Evolutionary conservation across 768 basidiomycete species (phyloP), one percentile per base, ranked within the genome.

Genomic region (Rhizopogon vesiculosus): DNA sequence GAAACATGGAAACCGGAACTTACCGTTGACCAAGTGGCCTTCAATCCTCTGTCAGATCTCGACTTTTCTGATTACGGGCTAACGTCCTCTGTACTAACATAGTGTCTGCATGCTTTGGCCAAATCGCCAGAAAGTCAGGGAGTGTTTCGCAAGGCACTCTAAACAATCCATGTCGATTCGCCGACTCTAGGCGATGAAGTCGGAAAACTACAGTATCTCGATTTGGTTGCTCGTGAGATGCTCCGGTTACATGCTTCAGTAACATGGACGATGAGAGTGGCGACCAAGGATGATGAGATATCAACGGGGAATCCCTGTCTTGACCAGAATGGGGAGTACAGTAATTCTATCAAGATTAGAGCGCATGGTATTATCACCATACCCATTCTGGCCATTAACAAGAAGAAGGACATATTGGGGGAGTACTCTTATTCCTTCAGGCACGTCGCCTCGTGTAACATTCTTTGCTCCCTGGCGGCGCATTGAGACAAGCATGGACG

Each of bases 31-130:
- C 0, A 62, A 86, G 87, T 89, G 53, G 78, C 77, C 49, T 86
- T 86, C 1, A 87, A 85, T 61, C 7, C 69, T 83, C 22, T 82
- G 76, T 60, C 86, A 86, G 59, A 85, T 86, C 57, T 78, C 80
- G 10, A 85, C 83, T 0, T 86, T 87, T 64, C 73, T 87, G 31
- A 75, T 80, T 13, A 82, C 83, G 5, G 86, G 86, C 10, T 80
- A 1, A 79, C 79, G 16, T 74, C 81, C 0, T 75, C 75, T 6
- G 80, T 83, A 3, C 70, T 87, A 15, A 76, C 82, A 7, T 89
- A 85, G 85, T 79, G 79, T 53, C 72, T 88, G 3, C 84, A 83
- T 64, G 76, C 79, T 42, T 77, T 88, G 53, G 70, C 78, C 6
- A 71, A 74, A 53, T 64, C 77, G 45, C 78, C 77, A 0, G 66